Percentiles rank a stretch among this genome's conserved stretches.
These are phyloP conservation scores for Syzygium grande DNA, from an alignment of 345 rosid genomes.

Conservation along the genomic window DNA sequence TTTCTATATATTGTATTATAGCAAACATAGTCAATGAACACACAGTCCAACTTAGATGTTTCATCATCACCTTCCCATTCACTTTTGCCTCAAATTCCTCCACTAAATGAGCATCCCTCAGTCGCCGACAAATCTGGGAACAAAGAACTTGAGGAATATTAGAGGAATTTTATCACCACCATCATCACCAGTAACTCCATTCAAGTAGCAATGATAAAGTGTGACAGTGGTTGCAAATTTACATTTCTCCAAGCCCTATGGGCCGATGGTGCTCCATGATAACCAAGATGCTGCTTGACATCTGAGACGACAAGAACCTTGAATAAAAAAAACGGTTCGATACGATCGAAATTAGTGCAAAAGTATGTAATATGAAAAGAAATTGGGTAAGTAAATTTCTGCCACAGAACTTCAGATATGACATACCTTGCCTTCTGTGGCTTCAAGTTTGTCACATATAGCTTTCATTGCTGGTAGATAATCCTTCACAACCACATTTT, in stretches of 20 bases:
- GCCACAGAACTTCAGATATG: neutral
- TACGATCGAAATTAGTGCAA: conserved; percentile 15
- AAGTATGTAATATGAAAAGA: conserved; percentile 7
- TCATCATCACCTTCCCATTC: conserved; percentile 53
- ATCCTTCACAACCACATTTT: conserved; percentile 67
- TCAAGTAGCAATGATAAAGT: neutral
- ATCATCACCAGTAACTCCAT: neutral
- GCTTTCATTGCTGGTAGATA: conserved; percentile 78
- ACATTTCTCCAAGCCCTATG: conserved; percentile 90
- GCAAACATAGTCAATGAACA: neutral
- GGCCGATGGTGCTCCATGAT: conserved; percentile 41
- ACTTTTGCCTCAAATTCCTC: conserved; percentile 75
- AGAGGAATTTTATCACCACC: neutral
- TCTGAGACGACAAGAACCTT: conserved; percentile 90
- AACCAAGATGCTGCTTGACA: conserved; percentile 76
- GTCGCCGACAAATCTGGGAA: conserved; percentile 57
- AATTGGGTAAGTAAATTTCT: neutral
- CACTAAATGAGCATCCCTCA: conserved; percentile 65
- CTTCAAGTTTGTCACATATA: conserved; percentile 72
- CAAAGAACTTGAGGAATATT: conserved; percentile 8
- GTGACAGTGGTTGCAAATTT: conserved; percentile 1
- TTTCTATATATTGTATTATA: neutral
- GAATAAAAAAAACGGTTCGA: conserved; percentile 6
- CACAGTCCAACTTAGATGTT: neutral
- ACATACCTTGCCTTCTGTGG: conserved; percentile 66